A percentile compares a stretch with the other conserved stretches of the same genome.
phyloP scores from a whole-genome alignment of 2,329 filamentous ascomycete species.

The Neospermospora avenae region DNA sequence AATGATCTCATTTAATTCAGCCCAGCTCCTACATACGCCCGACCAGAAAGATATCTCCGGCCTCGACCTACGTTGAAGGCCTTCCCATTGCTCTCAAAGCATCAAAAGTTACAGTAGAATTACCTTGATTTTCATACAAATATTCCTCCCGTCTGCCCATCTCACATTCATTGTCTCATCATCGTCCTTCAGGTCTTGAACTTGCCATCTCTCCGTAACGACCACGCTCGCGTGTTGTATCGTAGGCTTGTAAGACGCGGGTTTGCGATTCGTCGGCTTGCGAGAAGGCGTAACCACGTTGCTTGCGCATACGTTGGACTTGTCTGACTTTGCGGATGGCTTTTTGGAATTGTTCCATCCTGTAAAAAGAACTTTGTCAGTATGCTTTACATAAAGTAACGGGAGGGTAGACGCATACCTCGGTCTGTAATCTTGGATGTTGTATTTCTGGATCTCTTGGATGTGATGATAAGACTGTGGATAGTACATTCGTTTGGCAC shows the following conservation, averaged over 20 bases:
- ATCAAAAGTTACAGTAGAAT: constrained; percentile 14
- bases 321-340: constrained; percentile 97
- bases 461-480: constrained; percentile 97
- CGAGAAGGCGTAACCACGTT: constrained; percentile 96
- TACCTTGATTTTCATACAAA: constrained; percentile 13
- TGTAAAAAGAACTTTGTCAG: too few relatives aligned
- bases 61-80: too few relatives aligned
- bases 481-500: constrained; percentile 89
- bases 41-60: background rate
- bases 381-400: too few relatives aligned
- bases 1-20: background rate
- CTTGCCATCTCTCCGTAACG: constrained; percentile 88
- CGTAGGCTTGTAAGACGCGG: constrained; percentile 92
- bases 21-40: background rate
- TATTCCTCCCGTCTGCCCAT: background rate
- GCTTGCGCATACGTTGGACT: constrained; percentile 98
- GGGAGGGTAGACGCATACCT: constrained; percentile 58
- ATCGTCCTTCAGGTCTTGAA: constrained; percentile 26
- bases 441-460: constrained; percentile 99
- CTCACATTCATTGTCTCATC: background rate
- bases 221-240: constrained; percentile 89
- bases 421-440: constrained; percentile 97
- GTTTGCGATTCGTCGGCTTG: constrained; percentile 97
- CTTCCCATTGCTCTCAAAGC: background rate
- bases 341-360: constrained; percentile 99